Evolutionary conservation across 805 yeast species (phyloP).

Genomic region (Sungouiozyma intestinalis): DNA sequence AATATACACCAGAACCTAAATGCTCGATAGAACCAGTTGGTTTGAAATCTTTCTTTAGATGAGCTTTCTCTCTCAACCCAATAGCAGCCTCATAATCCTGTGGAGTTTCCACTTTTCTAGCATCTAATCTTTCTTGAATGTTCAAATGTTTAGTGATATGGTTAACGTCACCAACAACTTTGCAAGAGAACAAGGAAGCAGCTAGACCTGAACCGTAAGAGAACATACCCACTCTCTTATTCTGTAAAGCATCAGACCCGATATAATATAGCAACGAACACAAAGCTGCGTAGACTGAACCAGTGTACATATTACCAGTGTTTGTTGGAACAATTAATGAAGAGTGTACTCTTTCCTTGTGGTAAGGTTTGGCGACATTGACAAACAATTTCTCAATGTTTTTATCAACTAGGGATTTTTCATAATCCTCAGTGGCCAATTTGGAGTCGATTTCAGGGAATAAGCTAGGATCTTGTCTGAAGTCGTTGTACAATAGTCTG

Average conservation of each 20-base stretch:
- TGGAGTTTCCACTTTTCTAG: constrained; percentile 60
- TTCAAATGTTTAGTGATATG: constrained; percentile 53
- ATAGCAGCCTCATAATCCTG: constrained; percentile 73
- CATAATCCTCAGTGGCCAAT: constrained; percentile 52
- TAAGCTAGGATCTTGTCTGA: constrained; percentile 52
- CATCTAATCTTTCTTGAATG: constrained; percentile 53
- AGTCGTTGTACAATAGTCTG: constrained; percentile 84
- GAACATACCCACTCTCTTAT: constrained; percentile 82
- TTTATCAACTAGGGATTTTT: constrained; percentile 70
- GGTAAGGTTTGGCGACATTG: constrained; percentile 57
- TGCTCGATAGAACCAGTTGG: constrained; percentile 74
- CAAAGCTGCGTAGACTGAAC: constrained; percentile 79
- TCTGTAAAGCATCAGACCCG: constrained; percentile 62
- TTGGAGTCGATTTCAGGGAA: constrained; percentile 49
- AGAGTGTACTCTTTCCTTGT: constrained; percentile 63
- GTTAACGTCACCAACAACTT: constrained; percentile 71
- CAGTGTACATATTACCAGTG: constrained; percentile 98
- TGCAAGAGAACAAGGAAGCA: constrained; percentile 71
- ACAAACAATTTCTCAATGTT: constrained; percentile 77
- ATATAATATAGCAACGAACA: constrained; percentile 70
- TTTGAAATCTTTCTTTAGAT: constrained; percentile 63
- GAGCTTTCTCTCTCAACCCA: constrained; percentile 80
- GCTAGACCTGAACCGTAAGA: constrained; percentile 99
- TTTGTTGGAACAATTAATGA: constrained; percentile 84
- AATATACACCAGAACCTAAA: constrained; percentile 68